Evolutionary conservation across 257 asterid genomes (phyloP), one percentile per base, ranked within the genome.

Genomic region (Jasminum sambac): DNA sequence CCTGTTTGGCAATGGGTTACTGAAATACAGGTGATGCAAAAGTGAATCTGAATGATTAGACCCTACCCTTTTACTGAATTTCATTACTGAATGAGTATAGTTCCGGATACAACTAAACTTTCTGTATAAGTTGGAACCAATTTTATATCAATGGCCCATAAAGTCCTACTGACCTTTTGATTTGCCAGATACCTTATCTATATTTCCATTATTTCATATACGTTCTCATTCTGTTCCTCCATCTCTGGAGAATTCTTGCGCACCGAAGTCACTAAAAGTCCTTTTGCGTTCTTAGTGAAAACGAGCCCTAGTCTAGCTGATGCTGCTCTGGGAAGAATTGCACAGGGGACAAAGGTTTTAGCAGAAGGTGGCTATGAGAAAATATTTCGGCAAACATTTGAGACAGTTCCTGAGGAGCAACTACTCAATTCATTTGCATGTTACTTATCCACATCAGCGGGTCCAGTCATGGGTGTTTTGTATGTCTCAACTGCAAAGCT

Each of bases 341-440:
- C 96, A 2, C 99, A 88, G 78, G 96, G 96, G 70, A 90, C 99
- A 65, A 95, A 95, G 84, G 90, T 92, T 72, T 74, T 95, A 70
- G 97, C 98, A 46, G 99, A 95, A 88, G 98, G 99, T 48, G 99
- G 99, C 50, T 90, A 95, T 74, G 99, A 92, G 66, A 95, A 95
- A 77, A 84, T 95, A 81, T 95, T 95, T 72, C 86, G 81, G 64
- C 98, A 87, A 75, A 86, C 98, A 69, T 95, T 95, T 71, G 98
- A 95, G 88, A 90, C 96, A 23, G 88, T 84, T 77, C 95, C 96
- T 0, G 97, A 92, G 77, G 99, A 95, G 88, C 83, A 88, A 67
- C 95, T 95, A 72, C 79, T 75, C 39, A 84, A 95, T 66, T 85
- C 96, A 72, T 95, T 83, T 72, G 98, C 97, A 4, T 91, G 98